These are phyloP conservation scores for Phytophthora sp. DNA, from an alignment of 352 stramenopile genomes.

Conservation along the genomic window DNA sequence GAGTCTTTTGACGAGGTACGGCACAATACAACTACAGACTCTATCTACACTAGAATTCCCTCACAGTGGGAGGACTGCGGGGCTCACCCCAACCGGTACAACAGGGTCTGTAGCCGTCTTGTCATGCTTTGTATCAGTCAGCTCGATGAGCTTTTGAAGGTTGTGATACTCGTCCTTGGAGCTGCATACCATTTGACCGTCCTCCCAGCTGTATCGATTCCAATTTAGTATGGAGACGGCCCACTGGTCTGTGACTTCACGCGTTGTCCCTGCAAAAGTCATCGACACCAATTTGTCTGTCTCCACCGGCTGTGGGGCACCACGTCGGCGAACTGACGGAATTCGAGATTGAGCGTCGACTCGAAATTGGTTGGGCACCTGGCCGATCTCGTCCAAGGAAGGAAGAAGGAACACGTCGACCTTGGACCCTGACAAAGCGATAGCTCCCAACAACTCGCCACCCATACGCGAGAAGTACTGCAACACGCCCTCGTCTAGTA, in stretches of 20 bases:
- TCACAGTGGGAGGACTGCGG: slow-evolving; percentile 63
- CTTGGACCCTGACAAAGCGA: slow-evolving; percentile 77
- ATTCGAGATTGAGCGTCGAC: slow-evolving; percentile 53
- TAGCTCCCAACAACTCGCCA: slow-evolving; percentile 60
- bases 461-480: slow-evolving; percentile 83
- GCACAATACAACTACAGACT: neutral
- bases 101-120: slow-evolving; percentile 40
- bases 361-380: slow-evolving; percentile 67
- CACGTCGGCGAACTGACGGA: slow-evolving; percentile 25
- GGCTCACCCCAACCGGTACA: slow-evolving; percentile 57
- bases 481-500: slow-evolving; percentile 83
- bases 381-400: slow-evolving; percentile 37
- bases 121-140: slow-evolving; percentile 24
- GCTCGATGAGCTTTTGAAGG: slow-evolving; percentile 49
- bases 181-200: slow-evolving; percentile 78
- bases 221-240: slow-evolving; percentile 83
- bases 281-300: slow-evolving; percentile 37
- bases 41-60: neutral
- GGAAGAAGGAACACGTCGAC: slow-evolving; percentile 77
- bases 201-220: slow-evolving; percentile 88
- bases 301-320: slow-evolving; percentile 22
- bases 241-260: slow-evolving; percentile 71
- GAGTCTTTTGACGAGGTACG: slow-evolving; percentile 3
- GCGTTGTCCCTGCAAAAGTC: slow-evolving; percentile 62
- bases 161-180: slow-evolving; percentile 70